phyloP scores from a whole-genome alignment of 495 filamentous ascomycete species.

The Aspergillus wentii region DNA sequence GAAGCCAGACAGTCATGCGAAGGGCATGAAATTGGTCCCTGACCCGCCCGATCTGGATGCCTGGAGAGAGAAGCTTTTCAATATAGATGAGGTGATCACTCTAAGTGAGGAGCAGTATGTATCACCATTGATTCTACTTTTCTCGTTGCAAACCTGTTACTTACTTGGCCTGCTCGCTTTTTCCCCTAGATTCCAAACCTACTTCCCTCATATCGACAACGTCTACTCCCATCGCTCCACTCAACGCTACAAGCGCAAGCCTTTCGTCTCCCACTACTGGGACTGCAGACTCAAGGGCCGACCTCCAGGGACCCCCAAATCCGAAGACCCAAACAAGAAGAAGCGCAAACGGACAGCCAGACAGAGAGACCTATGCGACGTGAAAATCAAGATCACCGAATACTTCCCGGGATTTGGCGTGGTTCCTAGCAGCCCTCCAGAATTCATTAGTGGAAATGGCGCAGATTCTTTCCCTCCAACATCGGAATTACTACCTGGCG shows the following conservation, averaged over 20 bases:
- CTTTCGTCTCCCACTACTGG: conserved; percentile 83
- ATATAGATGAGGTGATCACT: conserved; percentile 69
- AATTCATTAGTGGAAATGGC: not conserved
- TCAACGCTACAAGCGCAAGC: conserved; percentile 78
- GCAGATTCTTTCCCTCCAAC: conserved; percentile 15
- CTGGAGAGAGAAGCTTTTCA: conserved; percentile 74
- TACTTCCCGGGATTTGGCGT: conserved; percentile 55
- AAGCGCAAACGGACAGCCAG: conserved; percentile 78
- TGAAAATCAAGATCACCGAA: conserved; percentile 91
- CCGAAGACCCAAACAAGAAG: conserved; percentile 81
- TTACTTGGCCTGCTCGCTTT: conserved; percentile 4
- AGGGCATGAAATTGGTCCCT: conserved; percentile 54
- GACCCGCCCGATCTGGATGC: conserved; percentile 64
- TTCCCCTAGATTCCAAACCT: conserved; percentile 66
- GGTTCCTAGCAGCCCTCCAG: not conserved
- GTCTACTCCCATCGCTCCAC: conserved; percentile 89
- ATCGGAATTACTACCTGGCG: conserved; percentile 22
- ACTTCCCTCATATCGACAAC: conserved; percentile 89
- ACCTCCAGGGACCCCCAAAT: conserved; percentile 78
- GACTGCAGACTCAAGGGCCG: conserved; percentile 86
- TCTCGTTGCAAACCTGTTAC: not conserved
- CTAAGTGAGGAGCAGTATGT: conserved; percentile 76
- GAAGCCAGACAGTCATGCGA: conserved; percentile 39
- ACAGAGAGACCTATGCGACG: conserved; percentile 77
- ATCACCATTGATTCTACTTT: not conserved